Percentiles rank a stretch among this genome's conserved stretches.
Conservation (phyloP, 192 early-diverging fungal species). For the Glomus cerebriforme region DNA sequence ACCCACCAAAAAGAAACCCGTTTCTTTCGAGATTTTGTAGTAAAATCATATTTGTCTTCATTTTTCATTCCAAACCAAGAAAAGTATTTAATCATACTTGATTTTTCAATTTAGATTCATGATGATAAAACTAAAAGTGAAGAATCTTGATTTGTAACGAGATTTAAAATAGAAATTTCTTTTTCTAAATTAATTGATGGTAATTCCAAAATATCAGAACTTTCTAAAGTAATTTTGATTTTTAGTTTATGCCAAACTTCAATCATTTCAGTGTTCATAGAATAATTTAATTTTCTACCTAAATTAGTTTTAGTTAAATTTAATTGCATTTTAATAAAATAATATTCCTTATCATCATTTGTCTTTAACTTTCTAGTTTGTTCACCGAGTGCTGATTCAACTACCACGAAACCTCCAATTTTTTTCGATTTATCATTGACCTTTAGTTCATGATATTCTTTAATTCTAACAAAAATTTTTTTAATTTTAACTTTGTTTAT, state of each 20-base stretch:
- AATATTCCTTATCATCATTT: not conserved
- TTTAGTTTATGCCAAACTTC: not conserved
- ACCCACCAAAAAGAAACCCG: not conserved
- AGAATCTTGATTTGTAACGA: not conserved
- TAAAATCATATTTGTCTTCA: too few relatives aligned
- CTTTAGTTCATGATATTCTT: not conserved
- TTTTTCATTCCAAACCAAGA: not conserved
- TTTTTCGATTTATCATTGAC: not conserved
- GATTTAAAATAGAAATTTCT: not conserved
- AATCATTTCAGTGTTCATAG: not conserved
- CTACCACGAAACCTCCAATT: not conserved
- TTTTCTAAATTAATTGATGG: not conserved
- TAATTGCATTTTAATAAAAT: not conserved
- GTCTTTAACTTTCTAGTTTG: not conserved
- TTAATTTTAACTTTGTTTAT: not conserved
- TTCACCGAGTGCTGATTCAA: not conserved
- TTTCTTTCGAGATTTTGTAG: not conserved
- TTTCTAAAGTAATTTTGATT: not conserved
- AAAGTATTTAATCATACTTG: not conserved
- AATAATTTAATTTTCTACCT: not conserved
- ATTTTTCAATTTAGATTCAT: not conserved
- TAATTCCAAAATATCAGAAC: too few relatives aligned
- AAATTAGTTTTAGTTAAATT: not conserved
- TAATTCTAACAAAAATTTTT: not conserved
- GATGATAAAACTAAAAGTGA: not conserved